Evolutionary conservation across 208 protist genomes (phyloP).

Genomic region (Leishmania aethiopica): DNA sequence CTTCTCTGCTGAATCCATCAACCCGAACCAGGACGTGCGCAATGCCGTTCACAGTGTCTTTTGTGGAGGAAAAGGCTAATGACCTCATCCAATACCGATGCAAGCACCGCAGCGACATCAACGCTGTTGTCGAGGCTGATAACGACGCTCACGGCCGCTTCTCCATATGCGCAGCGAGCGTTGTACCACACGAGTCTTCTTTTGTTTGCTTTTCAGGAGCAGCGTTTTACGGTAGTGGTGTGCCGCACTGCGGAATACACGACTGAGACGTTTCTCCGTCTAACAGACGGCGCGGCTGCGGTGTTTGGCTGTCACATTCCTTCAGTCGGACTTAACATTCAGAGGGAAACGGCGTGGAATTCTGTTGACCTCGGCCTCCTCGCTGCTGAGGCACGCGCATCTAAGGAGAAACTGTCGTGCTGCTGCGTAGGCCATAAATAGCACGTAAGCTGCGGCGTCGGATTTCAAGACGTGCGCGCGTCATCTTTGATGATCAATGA

Average conservation of each 20-base stretch:
- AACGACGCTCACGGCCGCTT: conserved; percentile 40
- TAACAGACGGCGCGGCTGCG: conserved; percentile 39
- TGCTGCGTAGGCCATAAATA: conserved; percentile 40
- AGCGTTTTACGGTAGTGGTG: conserved; percentile 47
- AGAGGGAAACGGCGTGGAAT: conserved; percentile 19
- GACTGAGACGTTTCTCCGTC: conserved; percentile 28
- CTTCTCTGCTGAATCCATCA: conserved; percentile 40
- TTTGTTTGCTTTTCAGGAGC: conserved; percentile 39
- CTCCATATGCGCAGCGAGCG: conserved; percentile 46
- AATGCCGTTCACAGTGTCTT: conserved; percentile 58
- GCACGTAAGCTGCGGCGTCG: conserved; percentile 31
- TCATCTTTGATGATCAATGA: conserved; percentile 65
- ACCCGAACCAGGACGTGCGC: conserved; percentile 26
- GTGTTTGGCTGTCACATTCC: conserved; percentile 41
- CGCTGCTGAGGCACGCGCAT: neutral
- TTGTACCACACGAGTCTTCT: conserved; percentile 38
- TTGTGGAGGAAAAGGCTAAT: conserved; percentile 50
- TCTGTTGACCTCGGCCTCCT: conserved; percentile 13
- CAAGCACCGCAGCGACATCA: conserved; percentile 57
- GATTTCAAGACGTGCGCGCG: conserved; percentile 56
- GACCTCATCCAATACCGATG: conserved; percentile 64
- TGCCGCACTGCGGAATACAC: conserved; percentile 36
- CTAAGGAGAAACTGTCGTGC: conserved; percentile 7
- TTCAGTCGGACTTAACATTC: conserved; percentile 47
- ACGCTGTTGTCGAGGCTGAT: conserved; percentile 59